These are phyloP conservation scores for Allodekkera sacchari DNA, from an alignment of 805 yeast species.

Conservation along the genomic window DNA sequence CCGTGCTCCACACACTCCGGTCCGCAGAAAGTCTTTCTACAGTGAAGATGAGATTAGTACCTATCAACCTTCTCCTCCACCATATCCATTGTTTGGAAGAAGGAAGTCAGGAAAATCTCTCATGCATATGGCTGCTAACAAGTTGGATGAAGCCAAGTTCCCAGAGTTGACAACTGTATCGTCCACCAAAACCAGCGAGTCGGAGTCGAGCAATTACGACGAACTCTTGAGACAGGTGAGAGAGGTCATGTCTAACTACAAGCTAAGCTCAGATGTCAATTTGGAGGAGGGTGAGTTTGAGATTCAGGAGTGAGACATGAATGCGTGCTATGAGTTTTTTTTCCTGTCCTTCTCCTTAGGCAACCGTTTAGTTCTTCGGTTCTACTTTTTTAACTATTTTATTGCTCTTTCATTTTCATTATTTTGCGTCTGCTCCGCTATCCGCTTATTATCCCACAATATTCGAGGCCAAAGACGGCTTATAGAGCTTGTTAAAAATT, in stretches of 20 bases:
- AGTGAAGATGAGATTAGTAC: conserved; percentile 29
- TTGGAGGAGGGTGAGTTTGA: conserved; percentile 52
- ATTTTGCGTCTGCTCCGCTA: not conserved
- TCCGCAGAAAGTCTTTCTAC: conserved; percentile 19
- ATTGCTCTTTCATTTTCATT: not conserved
- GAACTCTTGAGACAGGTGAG: conserved; percentile 34
- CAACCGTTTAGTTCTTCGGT: too few species aligned
- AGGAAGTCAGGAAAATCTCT: conserved; percentile 71
- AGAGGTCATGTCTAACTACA: conserved; percentile 31
- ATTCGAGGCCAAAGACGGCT: too few species aligned
- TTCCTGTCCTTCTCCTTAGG: too few species aligned
- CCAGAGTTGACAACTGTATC: conserved; percentile 6
- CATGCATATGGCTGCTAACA: conserved; percentile 56
- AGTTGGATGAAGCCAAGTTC: conserved; percentile 45
- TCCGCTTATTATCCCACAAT: not conserved
- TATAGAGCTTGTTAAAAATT: too few species aligned
- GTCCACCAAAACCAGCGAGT: conserved; percentile 15
- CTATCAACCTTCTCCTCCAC: conserved; percentile 36
- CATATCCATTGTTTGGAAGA: conserved; percentile 34
- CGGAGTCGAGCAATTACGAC: conserved; percentile 16
- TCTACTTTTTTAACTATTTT: not conserved
- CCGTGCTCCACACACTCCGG: conserved; percentile 35
- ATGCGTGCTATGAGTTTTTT: not conserved
- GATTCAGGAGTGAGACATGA: conserved; percentile 23
- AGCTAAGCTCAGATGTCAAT: conserved; percentile 27